Conservation (phyloP, 2,329 filamentous ascomycete genomes). For the Fusarium lyarnte region DNA sequence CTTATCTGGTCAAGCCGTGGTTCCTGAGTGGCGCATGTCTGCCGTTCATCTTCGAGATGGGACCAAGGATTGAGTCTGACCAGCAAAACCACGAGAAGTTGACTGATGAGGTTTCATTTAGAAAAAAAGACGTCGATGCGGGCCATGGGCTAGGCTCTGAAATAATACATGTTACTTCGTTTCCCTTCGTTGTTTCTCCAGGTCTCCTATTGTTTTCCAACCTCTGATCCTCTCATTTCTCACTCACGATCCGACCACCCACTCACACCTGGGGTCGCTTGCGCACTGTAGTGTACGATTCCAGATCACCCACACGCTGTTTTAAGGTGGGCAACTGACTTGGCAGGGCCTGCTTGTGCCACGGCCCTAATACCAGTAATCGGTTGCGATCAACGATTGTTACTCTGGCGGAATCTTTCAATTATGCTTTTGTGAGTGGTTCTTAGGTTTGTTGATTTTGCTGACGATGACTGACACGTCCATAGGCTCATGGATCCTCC, state of each 20-base stretch:
- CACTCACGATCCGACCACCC: slow-evolving; percentile 35
- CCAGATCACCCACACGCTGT: slow-evolving; percentile 39
- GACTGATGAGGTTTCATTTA: not conserved
- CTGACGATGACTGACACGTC: not conserved
- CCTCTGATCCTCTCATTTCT: slow-evolving; percentile 27
- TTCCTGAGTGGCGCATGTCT: slow-evolving; percentile 11
- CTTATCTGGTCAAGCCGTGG: not conserved
- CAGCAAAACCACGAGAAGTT: not conserved
- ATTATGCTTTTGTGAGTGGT: slow-evolving; percentile 5
- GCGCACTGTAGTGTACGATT: slow-evolving; percentile 40
- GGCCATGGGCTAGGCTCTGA: not conserved
- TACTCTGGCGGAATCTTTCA: not conserved
- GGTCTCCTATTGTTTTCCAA: slow-evolving; percentile 2
- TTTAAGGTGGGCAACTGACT: slow-evolving; percentile 31
- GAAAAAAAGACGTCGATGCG: not conserved
- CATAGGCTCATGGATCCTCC: not conserved
- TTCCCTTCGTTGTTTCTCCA: not conserved
- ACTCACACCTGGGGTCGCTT: slow-evolving; percentile 22
- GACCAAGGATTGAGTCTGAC: slow-evolving; percentile 25
- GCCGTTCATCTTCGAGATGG: slow-evolving; percentile 14
- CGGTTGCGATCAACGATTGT: not conserved
- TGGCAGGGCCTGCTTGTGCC: slow-evolving; percentile 39
- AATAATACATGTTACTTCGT: not conserved
- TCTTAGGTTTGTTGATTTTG: not conserved
- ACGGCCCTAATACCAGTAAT: slow-evolving; percentile 23